Evolutionary conservation across 148 eudicot genomes (phyloP).

Genomic region (Cornus controversa): DNA sequence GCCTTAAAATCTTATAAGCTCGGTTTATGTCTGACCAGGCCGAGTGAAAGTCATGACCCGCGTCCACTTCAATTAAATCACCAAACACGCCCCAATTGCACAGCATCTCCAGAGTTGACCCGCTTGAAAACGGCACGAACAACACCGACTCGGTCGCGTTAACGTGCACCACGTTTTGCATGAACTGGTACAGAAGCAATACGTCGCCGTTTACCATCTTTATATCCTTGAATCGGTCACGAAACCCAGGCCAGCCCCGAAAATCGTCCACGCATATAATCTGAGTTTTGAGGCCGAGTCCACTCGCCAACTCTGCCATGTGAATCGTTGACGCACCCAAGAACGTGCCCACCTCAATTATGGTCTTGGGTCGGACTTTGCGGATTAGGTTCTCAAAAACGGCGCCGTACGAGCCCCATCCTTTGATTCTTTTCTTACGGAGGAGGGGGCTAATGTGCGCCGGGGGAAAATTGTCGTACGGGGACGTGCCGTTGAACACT

Average conservation of each 20-base stretch:
- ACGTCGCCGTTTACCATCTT: conserved; percentile 59
- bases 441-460: conserved; percentile 36
- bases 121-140: conserved; percentile 57
- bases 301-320: conserved; percentile 49
- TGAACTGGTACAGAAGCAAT: conserved; percentile 50
- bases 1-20: conserved; percentile 55
- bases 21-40: conserved; percentile 75
- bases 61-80: conserved; percentile 69
- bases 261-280: conserved; percentile 76
- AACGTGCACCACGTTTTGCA: conserved; percentile 53
- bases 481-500: conserved; percentile 56
- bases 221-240: conserved; percentile 20
- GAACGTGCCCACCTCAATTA: conserved; percentile 70
- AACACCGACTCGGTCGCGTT: conserved; percentile 37
- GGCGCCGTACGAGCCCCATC: conserved; percentile 74
- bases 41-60: conserved; percentile 75
- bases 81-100: conserved; percentile 69
- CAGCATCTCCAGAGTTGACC: conserved; percentile 41
- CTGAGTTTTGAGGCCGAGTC: conserved; percentile 55
- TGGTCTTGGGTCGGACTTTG: conserved; percentile 43
- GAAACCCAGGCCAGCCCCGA: conserved; percentile 73
- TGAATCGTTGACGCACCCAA: conserved; percentile 80
- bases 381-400: conserved; percentile 59
- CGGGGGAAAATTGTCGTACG: conserved; percentile 61
- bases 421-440: conserved; percentile 35